phyloP scores from a whole-genome alignment of 345 rosid species.

The Litchi chinensis region DNA sequence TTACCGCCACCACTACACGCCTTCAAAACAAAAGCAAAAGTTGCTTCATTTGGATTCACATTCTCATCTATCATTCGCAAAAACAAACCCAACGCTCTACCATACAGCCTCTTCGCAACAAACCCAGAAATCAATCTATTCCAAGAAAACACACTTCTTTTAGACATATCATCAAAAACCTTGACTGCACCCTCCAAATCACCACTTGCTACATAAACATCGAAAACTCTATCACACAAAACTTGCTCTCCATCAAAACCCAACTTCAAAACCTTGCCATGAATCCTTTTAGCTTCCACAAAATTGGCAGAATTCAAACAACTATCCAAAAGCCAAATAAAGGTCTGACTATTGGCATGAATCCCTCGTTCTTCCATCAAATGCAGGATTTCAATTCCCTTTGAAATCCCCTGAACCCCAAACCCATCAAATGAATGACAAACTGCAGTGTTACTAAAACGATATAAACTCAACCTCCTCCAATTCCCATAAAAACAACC shows the following conservation, averaged over 20 bases:
- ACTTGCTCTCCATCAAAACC: conserved; percentile 49
- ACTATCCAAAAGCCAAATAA: conserved; percentile 55
- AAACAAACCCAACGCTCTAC: conserved; percentile 38
- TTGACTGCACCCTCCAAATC: conserved; percentile 49
- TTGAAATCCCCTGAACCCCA: conserved; percentile 24
- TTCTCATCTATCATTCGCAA: conserved; percentile 47
- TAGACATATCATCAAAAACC: conserved; percentile 72
- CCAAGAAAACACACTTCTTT: conserved; percentile 52
- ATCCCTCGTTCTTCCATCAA: conserved; percentile 48
- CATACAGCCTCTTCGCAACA: conserved; percentile 37
- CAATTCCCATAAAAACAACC: conserved; percentile 40
- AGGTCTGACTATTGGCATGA: conserved; percentile 54
- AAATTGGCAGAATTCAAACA: conserved; percentile 47
- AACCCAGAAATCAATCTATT: conserved; percentile 52
- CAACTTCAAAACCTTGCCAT: conserved; percentile 56
- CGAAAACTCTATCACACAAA: conserved; percentile 50
- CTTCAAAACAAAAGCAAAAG: conserved; percentile 47
- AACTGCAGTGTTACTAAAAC: conserved; percentile 30
- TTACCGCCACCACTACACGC: conserved; percentile 44
- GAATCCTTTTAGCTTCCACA: conserved; percentile 55
- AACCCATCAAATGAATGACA: conserved; percentile 36
- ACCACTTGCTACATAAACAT: conserved; percentile 42
- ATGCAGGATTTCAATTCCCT: conserved; percentile 30
- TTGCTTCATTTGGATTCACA: conserved; percentile 45
- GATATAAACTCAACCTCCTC: conserved; percentile 26